Evolutionary conservation across 371 early-diverging fungal species (phyloP).

Genomic region (Dipsacomyces acuminosporus): DNA sequence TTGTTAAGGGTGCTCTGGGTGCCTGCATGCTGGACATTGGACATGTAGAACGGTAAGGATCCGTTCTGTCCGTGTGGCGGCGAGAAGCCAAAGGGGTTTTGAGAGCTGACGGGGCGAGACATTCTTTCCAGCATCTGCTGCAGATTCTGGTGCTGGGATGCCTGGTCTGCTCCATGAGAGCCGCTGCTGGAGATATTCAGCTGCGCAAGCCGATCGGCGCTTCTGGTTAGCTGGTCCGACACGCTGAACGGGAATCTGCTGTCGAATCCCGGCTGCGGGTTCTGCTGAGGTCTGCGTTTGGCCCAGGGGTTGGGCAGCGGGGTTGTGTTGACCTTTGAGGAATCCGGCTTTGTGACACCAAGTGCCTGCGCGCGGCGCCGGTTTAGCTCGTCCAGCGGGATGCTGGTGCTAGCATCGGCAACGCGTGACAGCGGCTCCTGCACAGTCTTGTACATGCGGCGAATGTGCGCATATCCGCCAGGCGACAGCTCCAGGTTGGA

Average conservation of each 20-base stretch:
- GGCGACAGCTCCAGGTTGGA: slow-evolving; percentile 82
- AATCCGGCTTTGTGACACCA: slow-evolving; percentile 52
- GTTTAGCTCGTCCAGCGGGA: slow-evolving; percentile 61
- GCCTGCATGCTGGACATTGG: no score
- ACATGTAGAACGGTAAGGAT: no score
- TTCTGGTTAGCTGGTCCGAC: slow-evolving; percentile 26
- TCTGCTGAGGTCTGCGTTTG: slow-evolving; percentile 6
- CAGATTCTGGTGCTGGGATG: no score
- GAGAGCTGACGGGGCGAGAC: no score
- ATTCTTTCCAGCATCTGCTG: no score
- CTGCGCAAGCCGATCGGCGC: slow-evolving; percentile 21
- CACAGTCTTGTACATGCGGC: slow-evolving; percentile 68
- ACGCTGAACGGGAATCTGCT: slow-evolving; percentile 15
- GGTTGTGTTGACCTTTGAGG: slow-evolving; percentile 57
- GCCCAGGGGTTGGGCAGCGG: slow-evolving; percentile 89
- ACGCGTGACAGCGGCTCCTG: slow-evolving; percentile 69
- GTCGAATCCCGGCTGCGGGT: slow-evolving; percentile 1
- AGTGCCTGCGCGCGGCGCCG: slow-evolving; percentile 60
- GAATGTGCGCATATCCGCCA: slow-evolving; percentile 80
- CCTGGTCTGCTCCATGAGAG: no score
- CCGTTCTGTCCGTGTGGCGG: no score
- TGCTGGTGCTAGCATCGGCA: slow-evolving; percentile 34
- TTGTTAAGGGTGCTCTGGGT: no score
- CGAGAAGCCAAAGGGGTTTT: no score
- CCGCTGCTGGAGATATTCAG: no score